Conservation (phyloP, 2,329 filamentous ascomycete genomes). For the Onygenales sp. region DNA sequence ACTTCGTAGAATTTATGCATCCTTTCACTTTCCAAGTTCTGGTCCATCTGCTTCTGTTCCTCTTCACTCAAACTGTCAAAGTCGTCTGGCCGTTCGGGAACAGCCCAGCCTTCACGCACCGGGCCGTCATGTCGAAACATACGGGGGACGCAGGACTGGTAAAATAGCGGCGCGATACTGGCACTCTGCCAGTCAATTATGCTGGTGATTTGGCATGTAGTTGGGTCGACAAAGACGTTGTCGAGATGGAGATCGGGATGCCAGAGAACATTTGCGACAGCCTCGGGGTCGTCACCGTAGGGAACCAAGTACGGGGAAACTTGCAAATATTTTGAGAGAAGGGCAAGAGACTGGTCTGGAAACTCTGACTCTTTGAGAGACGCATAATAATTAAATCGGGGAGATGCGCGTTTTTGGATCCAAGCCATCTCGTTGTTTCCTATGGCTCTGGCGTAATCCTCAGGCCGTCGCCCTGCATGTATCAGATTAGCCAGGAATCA, state of each 20-base stretch:
- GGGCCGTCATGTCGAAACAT: constrained; percentile 20
- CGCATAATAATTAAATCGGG: constrained; percentile 19
- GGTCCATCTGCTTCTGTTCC: constrained; percentile 18
- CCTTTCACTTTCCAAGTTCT: constrained; percentile 22
- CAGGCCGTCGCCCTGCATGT: constrained; percentile 9
- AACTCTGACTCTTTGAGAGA: constrained; percentile 13
- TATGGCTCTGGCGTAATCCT: constrained; percentile 17
- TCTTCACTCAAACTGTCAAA: constrained; percentile 17
- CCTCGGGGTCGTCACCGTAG: constrained; percentile 4
- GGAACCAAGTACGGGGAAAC: constrained; percentile 16
- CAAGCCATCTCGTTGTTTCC: constrained; percentile 19
- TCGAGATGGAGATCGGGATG: constrained; percentile 20
- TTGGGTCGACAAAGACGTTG: constrained; percentile 21
- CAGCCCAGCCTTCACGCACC: constrained; percentile 21
- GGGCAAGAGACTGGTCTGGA: constrained; percentile 15
- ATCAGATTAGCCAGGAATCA: constrained; percentile 5
- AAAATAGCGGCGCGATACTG: constrained; percentile 12
- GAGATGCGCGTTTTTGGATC: constrained; percentile 14
- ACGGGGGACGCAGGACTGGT: constrained; percentile 20
- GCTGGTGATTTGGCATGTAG: constrained; percentile 14
- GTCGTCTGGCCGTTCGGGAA: constrained; percentile 20
- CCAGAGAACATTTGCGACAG: constrained; percentile 16
- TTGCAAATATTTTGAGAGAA: constrained; percentile 18
- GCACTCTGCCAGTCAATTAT: constrained; percentile 19
- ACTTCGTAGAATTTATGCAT: constrained; percentile 27